Conservation (phyloP, 1,139 yeast species). For the Suhomyces kunorum region DNA sequence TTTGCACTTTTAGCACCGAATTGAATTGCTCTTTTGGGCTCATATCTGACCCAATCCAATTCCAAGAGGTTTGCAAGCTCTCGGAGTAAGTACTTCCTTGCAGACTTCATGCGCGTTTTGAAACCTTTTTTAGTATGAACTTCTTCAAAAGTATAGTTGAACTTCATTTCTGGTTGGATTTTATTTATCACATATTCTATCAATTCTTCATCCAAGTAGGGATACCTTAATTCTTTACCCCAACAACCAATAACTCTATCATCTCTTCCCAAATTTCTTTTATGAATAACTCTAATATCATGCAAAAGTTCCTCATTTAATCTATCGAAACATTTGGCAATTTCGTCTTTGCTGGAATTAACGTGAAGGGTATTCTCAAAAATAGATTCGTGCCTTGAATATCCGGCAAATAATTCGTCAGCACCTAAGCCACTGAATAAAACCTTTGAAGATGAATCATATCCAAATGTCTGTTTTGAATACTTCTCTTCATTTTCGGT, state of each 20-base stretch:
- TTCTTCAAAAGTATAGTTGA: slow-evolving; percentile 32
- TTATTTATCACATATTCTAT: slow-evolving; percentile 50
- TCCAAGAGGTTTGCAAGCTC: slow-evolving; percentile 56
- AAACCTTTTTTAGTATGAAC: slow-evolving; percentile 33
- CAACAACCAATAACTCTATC: slow-evolving; percentile 82
- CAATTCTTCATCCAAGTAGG: slow-evolving; percentile 71
- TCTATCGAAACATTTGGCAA: slow-evolving; percentile 22
- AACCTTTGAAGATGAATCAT: slow-evolving; percentile 61
- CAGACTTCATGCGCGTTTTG: slow-evolving; percentile 29
- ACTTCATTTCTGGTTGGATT: slow-evolving; percentile 56
- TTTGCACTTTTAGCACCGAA: slow-evolving; percentile 96
- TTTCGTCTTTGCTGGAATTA: slow-evolving; percentile 22
- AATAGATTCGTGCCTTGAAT: slow-evolving; percentile 68
- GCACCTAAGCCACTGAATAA: slow-evolving; percentile 95
- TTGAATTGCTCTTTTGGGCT: slow-evolving; percentile 93
- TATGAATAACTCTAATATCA: slow-evolving; percentile 74
- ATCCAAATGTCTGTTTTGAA: slow-evolving; percentile 20
- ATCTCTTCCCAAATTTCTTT: slow-evolving; percentile 84
- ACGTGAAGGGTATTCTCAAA: slow-evolving; percentile 27
- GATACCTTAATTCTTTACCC: slow-evolving; percentile 91
- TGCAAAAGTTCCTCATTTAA: slow-evolving; percentile 54
- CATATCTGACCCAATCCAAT: slow-evolving; percentile 60
- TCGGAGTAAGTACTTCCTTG: slow-evolving; percentile 66
- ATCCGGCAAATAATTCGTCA: slow-evolving; percentile 93
- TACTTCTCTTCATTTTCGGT: slow-evolving; percentile 17